Base-by-base conservation (phyloP, 202 grass and related monocot genomes). In the Setaria italica region DNA sequence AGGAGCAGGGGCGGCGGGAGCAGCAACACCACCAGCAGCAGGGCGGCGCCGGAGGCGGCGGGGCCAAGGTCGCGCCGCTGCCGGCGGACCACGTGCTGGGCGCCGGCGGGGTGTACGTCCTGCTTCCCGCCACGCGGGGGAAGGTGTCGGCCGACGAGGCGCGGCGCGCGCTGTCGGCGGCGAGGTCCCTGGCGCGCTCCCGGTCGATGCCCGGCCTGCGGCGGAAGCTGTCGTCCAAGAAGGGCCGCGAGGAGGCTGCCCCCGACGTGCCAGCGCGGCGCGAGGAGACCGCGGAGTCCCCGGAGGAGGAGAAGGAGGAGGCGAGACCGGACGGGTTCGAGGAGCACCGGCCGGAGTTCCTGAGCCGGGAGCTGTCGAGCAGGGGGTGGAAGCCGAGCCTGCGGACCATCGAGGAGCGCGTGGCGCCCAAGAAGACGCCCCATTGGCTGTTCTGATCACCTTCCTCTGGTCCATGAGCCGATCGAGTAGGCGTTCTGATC, bases 321-420 rank as follows among this genome's bases (percentile, higher is more conserved):
- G 32, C 41, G 60, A 34, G 51, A 58, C 14, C 8, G 70, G 87
- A 73, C 49, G 82, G 82, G n/a, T 90, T 90, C 79, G 90, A 91
- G 67, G 88, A 86, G 73, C 85, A 86, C 51, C 79, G 65, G 49
- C 84, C 88, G 48, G 97, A 94, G 82, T 87, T 90, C 80, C 25
- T 99, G 82, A 94, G 86, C 85, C 53, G 93, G 86, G 90, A 99
- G 86, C 72, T 92, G 70, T 99, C 97, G 8, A 81, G 72, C 85
- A 88, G 79, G 79, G 89, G 88, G 14, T 99, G 97, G 97, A 96
- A 96, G 75, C 97, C 97, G 29, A 94, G 87, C 85, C 79, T 99
- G 10, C 72, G 79, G 15, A 99, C 97, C 48, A 99, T 99, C 58
- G 88, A 92, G 54, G 97, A 99, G 90, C 90, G 78, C 43, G 87